Base-by-base conservation (phyloP, 345 rosid species). In the Sonneratia alba region DNA sequence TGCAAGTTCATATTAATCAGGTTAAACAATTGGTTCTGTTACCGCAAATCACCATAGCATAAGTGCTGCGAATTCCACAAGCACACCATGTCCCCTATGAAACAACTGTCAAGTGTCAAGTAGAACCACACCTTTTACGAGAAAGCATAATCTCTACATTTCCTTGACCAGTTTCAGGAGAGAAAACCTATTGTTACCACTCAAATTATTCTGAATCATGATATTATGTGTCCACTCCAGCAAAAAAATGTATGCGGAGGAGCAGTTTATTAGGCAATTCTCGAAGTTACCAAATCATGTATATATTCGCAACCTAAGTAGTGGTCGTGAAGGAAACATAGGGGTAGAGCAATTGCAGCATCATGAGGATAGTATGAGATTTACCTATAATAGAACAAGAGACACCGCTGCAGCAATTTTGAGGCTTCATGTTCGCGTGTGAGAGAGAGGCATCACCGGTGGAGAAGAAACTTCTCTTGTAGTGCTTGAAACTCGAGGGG, bases 311-410 rank as follows among this genome's bases (percentile, higher is more conserved):
- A 8, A 47, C 15, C 15, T 47, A 47, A 47, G 9, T 47, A 13
- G 51, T 47, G 15, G 15, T 47, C 5, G 15, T 2, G 6, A 47
- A 47, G 51, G 13, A 47, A 47, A 47, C 13, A 13, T 0, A 10
- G 51, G 32, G 34, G 34, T 0, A 21, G 32, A 24, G 63, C n/a
- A 16, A 16, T 16, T 53, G 21, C 14, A 19, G 51, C 59, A 53
- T 53, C 8, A 7, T 57, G 32, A n/a, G 66, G 36, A n/a, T 53
- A 12, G 61, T 27, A 53, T 18, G 19, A 48, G 27, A 59, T 68
- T 87, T 81, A 89, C 97, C 98, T 91, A 91, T 87, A 51, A 78
- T 80, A 79, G 87, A 83, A 81, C 86, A 83, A 49, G 89, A 68
- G 85, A 76, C 69, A 71, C 71, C 70, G 77, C 68, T 40, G 81